phyloP scores from a whole-genome alignment of 768 basidiomycete species.

The Phallus indusiatus region DNA sequence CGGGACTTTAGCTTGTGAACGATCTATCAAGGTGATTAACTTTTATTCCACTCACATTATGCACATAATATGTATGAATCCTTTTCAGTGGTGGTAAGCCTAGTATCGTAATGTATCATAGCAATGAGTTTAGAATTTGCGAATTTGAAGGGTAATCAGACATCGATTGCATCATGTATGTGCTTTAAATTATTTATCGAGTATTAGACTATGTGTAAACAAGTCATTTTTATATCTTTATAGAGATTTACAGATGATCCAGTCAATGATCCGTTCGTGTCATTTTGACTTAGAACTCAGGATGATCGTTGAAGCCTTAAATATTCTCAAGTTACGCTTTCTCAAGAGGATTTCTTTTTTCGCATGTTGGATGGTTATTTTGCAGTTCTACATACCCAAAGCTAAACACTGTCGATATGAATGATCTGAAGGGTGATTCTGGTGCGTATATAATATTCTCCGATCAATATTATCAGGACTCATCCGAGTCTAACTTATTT shows the following conservation, averaged over 20 bases:
- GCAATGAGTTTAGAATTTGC: neutral
- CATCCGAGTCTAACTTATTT: too few relatives aligned
- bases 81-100: slow-evolving; percentile 42
- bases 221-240: too few relatives aligned
- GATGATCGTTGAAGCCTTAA: neutral
- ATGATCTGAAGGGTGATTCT: slow-evolving; percentile 59
- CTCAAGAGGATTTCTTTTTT: slow-evolving; percentile 60
- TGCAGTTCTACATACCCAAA: slow-evolving; percentile 58
- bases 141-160: slow-evolving; percentile 46
- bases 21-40: slow-evolving; percentile 55
- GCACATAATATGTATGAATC: neutral
- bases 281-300: neutral
- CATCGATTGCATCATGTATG: slow-evolving; percentile 69
- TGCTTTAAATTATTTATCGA: slow-evolving; percentile 1
- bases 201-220: too few relatives aligned
- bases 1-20: slow-evolving; percentile 69
- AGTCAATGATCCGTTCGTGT: slow-evolving; percentile 50
- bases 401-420: slow-evolving; percentile 53
- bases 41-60: neutral
- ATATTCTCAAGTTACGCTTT: slow-evolving; percentile 61
- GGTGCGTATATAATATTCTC: slow-evolving; percentile 39
- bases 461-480: too few relatives aligned
- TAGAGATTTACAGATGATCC: slow-evolving; percentile 67
- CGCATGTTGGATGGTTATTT: slow-evolving; percentile 85
- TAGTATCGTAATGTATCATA: neutral